Base-by-base conservation (phyloP, 2,329 filamentous ascomycete genomes). In the Venturia effusa region DNA sequence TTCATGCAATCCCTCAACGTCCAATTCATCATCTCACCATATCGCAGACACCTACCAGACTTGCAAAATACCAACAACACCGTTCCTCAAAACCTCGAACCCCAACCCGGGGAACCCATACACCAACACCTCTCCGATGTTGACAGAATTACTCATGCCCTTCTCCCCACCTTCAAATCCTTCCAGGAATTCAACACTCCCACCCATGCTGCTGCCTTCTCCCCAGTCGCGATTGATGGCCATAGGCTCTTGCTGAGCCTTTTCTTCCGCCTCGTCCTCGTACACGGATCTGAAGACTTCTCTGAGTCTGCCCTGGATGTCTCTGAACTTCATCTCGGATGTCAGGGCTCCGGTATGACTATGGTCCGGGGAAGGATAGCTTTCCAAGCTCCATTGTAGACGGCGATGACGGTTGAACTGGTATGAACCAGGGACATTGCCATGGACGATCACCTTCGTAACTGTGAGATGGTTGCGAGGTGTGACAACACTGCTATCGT, bases 71-170 rank as follows among this genome's bases (percentile, higher is more conserved):
- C 91, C 95, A 30, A 99, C 89, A 66, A 86, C 88, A 4, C 90
- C 92, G 72, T 96, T 97, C 84, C 90, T 92, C 74, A 97, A 77
- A 34, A 99, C 93, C 77, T 99, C 94, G 77, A 99, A 97, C 59
- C 97, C 85, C 74, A 97, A 78, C 0, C 94, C 93, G 0, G 94
- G 93, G 71, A 97, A 97, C 1, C 93, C 92, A 77, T 91, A 97
- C 34, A 99, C 76, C 66, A 92, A 93, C 19, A 92, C 96, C 64
- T 88, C 88, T 24, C 84, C 85, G 66, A 88, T 74, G 67, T 87
- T 76, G 69, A 71, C 75, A 74, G 70, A 79, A 17, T 63, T 48
- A 2, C 22, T 60, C 39, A 40, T 41, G 76, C 71, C 70, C 73
- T 64, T 72, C 67, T 54, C 69, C 15, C 64, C 64, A 2, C 66